Percentiles rank a stretch among this genome's conserved stretches.
phyloP scores from a whole-genome alignment of 352 stramenopile species.

The Lagenidium giganteum region DNA sequence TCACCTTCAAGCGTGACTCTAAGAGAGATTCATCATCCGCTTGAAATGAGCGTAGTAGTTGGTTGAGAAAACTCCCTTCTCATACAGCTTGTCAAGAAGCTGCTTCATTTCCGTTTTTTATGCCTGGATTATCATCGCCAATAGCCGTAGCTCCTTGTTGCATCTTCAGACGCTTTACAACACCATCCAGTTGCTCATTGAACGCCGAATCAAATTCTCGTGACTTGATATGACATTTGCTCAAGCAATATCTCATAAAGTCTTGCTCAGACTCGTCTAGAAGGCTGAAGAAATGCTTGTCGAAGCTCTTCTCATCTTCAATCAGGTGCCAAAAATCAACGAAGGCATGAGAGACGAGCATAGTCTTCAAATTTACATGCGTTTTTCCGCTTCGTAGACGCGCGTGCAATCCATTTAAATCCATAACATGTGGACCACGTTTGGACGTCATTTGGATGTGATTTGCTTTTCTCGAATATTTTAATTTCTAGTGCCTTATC shows the following conservation, averaged over 20 bases:
- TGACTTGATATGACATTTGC: slow-evolving; percentile 16
- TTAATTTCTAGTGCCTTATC: slow-evolving; percentile 12
- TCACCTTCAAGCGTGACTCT: slow-evolving; percentile 13
- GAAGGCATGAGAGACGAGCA: slow-evolving; percentile 18
- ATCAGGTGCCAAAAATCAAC: slow-evolving; percentile 14
- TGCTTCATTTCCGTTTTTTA: slow-evolving; percentile 11
- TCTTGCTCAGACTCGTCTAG: slow-evolving; percentile 13
- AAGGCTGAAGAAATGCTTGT: slow-evolving; percentile 12
- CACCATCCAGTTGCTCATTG: slow-evolving; percentile 10
- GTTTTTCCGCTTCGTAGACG: slow-evolving; percentile 2
- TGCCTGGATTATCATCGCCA: slow-evolving; percentile 9
- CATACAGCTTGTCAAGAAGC: slow-evolving; percentile 12
- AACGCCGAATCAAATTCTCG: slow-evolving; percentile 12
- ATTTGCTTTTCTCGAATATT: slow-evolving; percentile 14
- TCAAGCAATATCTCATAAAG: slow-evolving; percentile 15
- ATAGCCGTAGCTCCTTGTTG: slow-evolving; percentile 8
- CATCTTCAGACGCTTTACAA: slow-evolving; percentile 8
- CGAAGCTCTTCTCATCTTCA: slow-evolving; percentile 11
- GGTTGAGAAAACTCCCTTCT: slow-evolving; percentile 8
- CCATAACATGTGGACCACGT: slow-evolving; percentile 9
- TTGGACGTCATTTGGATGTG: too few relatives aligned
- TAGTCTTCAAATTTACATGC: slow-evolving; percentile 7
- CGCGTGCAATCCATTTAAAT: slow-evolving; percentile 13
- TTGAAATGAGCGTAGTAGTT: slow-evolving; percentile 13
- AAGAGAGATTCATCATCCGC: too few relatives aligned